Evolutionary conservation across 306 rosid species (phyloP), one percentile per base, ranked within the genome.

Genomic region (Albizia julibrissin): DNA sequence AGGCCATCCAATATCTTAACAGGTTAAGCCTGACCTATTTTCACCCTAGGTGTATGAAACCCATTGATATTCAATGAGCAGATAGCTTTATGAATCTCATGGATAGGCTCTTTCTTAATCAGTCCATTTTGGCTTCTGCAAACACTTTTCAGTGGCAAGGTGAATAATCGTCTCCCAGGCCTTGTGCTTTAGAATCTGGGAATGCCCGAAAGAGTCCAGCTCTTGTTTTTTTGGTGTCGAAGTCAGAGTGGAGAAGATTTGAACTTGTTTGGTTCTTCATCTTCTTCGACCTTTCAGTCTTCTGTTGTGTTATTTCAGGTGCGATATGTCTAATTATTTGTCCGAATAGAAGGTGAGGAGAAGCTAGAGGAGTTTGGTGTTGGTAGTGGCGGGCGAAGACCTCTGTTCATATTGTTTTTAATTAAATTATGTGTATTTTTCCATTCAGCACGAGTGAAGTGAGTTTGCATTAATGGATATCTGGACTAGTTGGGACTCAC

Each of bases 121-220:
- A 84, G 42, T 97, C 94, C 62, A 89, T 93, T 74, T 80, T 82
- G 82, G 91, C 96, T 81, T 74, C 91, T 72, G 84, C 92, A 21
- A 87, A 90, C 82, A 82, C 90, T 75, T 86, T 90, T 68, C 89
- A 79, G 65, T 89, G 87, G 79, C 89, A 9, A 61, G 33, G 16
- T 10, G 84, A 85, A 82, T 22, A 9, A 19, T 59, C 8, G 16
- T 26, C 19, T 12, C 70, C 37, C 46, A 27, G n/a, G 43, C 27
- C 76, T 58, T 39, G 29, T 52, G 26, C 59, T 46, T 47, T 52
- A 5, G 46, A 40, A 39, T 10, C 39, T 34, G 29, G 10, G 34
- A 56, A 29, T 12, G 4, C 21, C 21, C 9, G 37, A 58, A 22
- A 1, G 34, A 58, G 79, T 85, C 77, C 29, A 61, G 47, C 71